Evolutionary conservation across 225 moss, liverwort and hornwort genomes (phyloP).

Genomic region (Thuidium tamariscinum): DNA sequence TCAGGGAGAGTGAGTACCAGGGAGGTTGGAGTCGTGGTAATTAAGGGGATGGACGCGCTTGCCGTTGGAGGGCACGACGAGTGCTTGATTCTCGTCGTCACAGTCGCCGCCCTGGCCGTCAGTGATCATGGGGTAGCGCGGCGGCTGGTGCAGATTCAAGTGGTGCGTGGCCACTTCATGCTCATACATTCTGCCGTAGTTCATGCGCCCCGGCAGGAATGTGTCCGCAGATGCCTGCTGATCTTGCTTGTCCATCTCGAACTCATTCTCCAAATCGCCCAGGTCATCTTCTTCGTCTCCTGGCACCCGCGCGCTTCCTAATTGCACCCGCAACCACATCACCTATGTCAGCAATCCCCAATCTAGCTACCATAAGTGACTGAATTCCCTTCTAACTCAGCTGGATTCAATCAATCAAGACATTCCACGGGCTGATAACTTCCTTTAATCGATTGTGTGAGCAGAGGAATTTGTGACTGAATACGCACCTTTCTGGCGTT

Average conservation of each 20-base stretch:
- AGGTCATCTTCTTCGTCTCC: constrained; percentile 84
- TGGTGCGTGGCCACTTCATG: constrained; percentile 62
- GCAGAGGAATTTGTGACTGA: neutral
- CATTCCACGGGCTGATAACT: neutral
- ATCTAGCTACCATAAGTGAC: neutral
- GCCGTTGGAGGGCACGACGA: constrained; percentile 76
- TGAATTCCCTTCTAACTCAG: neutral
- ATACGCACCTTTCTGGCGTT: constrained; percentile 59
- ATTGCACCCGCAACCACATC: neutral
- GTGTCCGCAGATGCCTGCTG: constrained; percentile 39
- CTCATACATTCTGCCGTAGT: constrained; percentile 66
- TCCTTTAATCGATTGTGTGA: neutral
- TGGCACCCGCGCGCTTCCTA: constrained; percentile 80
- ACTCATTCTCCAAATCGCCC: constrained; percentile 82
- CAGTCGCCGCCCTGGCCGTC: constrained; percentile 69
- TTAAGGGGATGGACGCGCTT: constrained; percentile 77
- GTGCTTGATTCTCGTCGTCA: constrained; percentile 61
- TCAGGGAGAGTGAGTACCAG: constrained; percentile 23
- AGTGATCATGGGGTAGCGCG: constrained; percentile 77
- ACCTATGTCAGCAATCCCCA: neutral
- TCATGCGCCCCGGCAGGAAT: constrained; percentile 80
- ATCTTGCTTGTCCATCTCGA: constrained; percentile 75
- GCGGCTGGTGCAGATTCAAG: constrained; percentile 59
- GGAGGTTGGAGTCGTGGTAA: constrained; percentile 64
- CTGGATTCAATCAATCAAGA: neutral